These are phyloP conservation scores for Miscanthus lutarioriparius DNA, from an alignment of 176 grass and related monocot species.

Conservation along the genomic window DNA sequence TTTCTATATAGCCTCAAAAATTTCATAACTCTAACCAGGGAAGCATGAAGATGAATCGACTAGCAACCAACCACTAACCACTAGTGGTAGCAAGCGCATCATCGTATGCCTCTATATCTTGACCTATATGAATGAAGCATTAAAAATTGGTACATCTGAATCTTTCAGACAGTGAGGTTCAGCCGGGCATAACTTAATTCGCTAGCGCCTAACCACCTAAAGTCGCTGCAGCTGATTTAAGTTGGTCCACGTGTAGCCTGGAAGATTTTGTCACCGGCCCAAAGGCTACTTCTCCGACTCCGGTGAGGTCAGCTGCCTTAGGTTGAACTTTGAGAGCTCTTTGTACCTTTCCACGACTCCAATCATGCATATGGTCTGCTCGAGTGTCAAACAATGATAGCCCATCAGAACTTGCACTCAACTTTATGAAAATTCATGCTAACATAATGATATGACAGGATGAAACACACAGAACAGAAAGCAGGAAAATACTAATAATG, in stretches of 20 bases:
- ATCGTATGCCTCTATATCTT: neutral
- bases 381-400: slow-evolving; percentile 22
- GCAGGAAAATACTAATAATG: neutral
- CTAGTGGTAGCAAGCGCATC: neutral
- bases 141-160: neutral
- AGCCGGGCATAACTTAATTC: neutral
- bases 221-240: neutral
- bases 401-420: neutral
- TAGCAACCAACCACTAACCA: neutral
- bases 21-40: neutral
- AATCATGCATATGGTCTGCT: slow-evolving; percentile 85
- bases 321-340: slow-evolving; percentile 86
- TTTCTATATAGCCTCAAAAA: neutral
- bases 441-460: neutral
- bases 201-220: slow-evolving; percentile 18
- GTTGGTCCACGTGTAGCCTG: neutral
- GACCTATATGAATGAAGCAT: neutral
- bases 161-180: neutral
- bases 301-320: slow-evolving; percentile 78
- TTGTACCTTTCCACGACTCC: slow-evolving; percentile 88
- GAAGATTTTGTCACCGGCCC: neutral
- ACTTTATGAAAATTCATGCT: neutral
- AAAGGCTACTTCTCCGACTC: slow-evolving; percentile 34
- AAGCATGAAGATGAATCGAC: neutral
- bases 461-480: neutral